phyloP scores from a whole-genome alignment of 257 asterid genomes.

The Coffea canephora region DNA sequence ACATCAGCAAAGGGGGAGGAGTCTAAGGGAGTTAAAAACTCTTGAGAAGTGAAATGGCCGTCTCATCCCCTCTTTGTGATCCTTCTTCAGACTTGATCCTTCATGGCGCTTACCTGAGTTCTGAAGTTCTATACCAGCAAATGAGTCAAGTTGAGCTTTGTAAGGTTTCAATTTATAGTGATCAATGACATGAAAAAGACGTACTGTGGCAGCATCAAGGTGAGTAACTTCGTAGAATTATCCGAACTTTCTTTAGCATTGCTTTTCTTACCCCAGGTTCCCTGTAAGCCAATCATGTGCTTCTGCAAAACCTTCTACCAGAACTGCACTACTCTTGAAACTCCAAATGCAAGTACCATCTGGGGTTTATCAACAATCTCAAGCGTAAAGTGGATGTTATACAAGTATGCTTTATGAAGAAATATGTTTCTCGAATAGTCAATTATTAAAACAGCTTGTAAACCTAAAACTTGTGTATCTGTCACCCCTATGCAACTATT shows the following conservation, averaged over 20 bases:
- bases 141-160: background rate
- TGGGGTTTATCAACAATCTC: too few relatives aligned
- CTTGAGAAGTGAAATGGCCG: conserved; percentile 48
- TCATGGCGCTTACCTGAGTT: conserved; percentile 31
- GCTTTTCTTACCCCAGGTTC: background rate
- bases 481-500: background rate
- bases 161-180: conserved; percentile 27
- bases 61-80: conserved; percentile 52
- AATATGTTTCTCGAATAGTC: background rate
- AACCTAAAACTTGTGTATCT: background rate
- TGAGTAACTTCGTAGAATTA: conserved; percentile 38
- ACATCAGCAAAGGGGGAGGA: conserved; percentile 66
- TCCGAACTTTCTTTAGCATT: too few relatives aligned
- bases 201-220: conserved; percentile 30
- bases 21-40: conserved; percentile 61
- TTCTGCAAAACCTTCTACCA: background rate
- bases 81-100: conserved; percentile 53
- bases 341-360: background rate
- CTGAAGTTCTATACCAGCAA: background rate
- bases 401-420: background rate
- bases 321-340: background rate
- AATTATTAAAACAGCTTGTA: too few relatives aligned
- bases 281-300: background rate
- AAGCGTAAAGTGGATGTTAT: too few relatives aligned
- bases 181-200: conserved; percentile 13